A percentile compares a stretch with the other conserved stretches of the same genome.
Evolutionary conservation across 1,284 basidiomycete genomes (phyloP).

Genomic region (Pseudozyma sp.): DNA sequence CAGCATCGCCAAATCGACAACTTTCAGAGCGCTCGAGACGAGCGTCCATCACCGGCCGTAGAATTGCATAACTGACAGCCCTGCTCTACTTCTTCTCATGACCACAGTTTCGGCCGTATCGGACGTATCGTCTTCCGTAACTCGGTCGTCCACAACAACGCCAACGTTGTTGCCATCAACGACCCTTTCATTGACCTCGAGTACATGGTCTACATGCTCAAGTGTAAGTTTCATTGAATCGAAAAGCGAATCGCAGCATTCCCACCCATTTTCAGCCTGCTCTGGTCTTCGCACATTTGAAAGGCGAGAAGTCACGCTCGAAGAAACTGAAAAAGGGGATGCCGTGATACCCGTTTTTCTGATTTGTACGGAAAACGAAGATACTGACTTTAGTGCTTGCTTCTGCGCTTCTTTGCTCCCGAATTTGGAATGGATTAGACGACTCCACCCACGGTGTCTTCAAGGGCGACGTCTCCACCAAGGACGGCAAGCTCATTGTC

Average conservation of each 20-base stretch:
- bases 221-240: constrained; percentile 72
- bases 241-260: too few species aligned
- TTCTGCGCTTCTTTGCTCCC: neutral
- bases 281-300: too few species aligned
- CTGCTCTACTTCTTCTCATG: neutral
- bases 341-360: too few species aligned
- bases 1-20: too few species aligned
- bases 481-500: constrained; percentile 91
- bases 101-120: constrained; percentile 66
- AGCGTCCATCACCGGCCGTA: neutral
- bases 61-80: constrained; percentile 6
- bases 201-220: constrained; percentile 86
- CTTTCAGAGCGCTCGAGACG: too few species aligned
- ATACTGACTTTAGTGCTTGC: constrained; percentile 1
- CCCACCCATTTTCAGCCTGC: neutral
- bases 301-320: too few species aligned
- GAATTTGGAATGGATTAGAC: constrained; percentile 65
- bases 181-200: constrained; percentile 92
- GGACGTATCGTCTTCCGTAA: constrained; percentile 89
- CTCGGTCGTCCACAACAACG: constrained; percentile 64
- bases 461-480: constrained; percentile 84
- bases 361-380: neutral
- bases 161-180: constrained; percentile 68
- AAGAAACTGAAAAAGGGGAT: too few species aligned
- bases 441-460: constrained; percentile 97